Evolutionary conservation across 2,329 filamentous ascomycete species (phyloP), one percentile per base, ranked within the genome.

Genomic region (Cladosporium sp.): DNA sequence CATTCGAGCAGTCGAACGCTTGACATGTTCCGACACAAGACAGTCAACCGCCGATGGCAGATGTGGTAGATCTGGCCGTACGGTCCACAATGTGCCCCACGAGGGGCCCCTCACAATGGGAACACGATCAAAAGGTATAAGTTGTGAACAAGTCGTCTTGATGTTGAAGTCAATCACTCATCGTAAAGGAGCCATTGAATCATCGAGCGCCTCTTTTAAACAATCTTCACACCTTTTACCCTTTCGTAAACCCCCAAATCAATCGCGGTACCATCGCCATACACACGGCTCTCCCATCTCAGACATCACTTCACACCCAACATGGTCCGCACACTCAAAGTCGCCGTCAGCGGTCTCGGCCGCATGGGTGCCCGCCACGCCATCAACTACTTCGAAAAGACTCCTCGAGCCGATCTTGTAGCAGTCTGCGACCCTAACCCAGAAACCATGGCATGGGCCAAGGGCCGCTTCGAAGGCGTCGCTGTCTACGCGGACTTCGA

Each of bases 401-500:
- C 80, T 2, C 80, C 80, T 28, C 79, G 78, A 37, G 80, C 79
- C 8, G 76, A 81, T 65, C 78, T 83, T 29, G 80, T 83, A 7
- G 80, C 81, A n/a, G 81, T 79, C 4, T 83, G 80, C 71, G 79
- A 80, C 50, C 80, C 80, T 2, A 78, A 79, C 46, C 72, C 75
- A 11, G 77, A 76, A 49, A 80, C 82, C 65, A 66, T 76, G 8
- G 77, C 65, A 69, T 86, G 84, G 84, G 85, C 82, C 5, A 79
- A 79, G 67, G 71, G 76, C 61, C 77, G 83, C 68, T 80, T 87
- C 11, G 81, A 79, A 61, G 85, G 84, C 12, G 82, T 85, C 56
- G 82, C 76, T 62, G 70, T 85, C 26, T 87, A 86, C 76, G 78
- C 76, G 64, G 77, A 84, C 73, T 87, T 82, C 70, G 84, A 86